A percentile compares a stretch with the other conserved stretches of the same genome.
These are phyloP conservation scores for Rhizopus arrhizus DNA, from an alignment of 371 early-diverging fungal genomes.

Conservation along the genomic window DNA sequence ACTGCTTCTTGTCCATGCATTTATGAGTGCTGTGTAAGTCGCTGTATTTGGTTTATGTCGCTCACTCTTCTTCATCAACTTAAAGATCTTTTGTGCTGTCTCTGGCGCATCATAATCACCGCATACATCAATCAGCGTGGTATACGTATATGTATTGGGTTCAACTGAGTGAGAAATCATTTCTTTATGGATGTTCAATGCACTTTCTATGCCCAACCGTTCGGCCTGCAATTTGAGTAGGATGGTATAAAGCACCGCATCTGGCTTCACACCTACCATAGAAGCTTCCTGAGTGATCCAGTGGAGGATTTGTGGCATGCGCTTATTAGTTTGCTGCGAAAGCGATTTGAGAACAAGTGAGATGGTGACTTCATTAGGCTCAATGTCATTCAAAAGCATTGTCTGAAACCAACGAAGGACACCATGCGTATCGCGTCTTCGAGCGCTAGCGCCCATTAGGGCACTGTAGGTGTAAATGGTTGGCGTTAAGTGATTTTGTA, in stretches of 20 bases:
- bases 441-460: slow-evolving; percentile 46
- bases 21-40: slow-evolving; percentile 50
- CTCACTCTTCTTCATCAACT: slow-evolving; percentile 40
- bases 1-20: slow-evolving; percentile 37
- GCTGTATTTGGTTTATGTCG: slow-evolving; percentile 39
- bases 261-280: slow-evolving; percentile 41
- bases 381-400: slow-evolving; percentile 32
- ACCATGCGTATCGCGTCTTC: slow-evolving; percentile 23
- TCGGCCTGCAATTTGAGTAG: slow-evolving; percentile 41
- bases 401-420: slow-evolving; percentile 51
- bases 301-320: slow-evolving; percentile 23
- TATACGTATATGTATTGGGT: slow-evolving; percentile 52
- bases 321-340: slow-evolving; percentile 13
- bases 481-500: slow-evolving; percentile 37
- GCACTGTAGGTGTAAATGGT: slow-evolving; percentile 56
- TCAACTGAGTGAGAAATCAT: slow-evolving; percentile 39
- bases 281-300: slow-evolving; percentile 39
- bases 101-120: slow-evolving; percentile 36
- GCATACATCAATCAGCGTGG: slow-evolving; percentile 40
- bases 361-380: slow-evolving; percentile 38
- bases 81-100: slow-evolving; percentile 47
- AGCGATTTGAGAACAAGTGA: slow-evolving; percentile 40
- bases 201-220: slow-evolving; percentile 30
- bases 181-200: slow-evolving; percentile 40
- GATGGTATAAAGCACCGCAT: slow-evolving; percentile 45